Percentiles rank a stretch among this genome's conserved stretches.
phyloP scores from a whole-genome alignment of 2,329 filamentous ascomycete species.

The Sphaerulina populicola region DNA sequence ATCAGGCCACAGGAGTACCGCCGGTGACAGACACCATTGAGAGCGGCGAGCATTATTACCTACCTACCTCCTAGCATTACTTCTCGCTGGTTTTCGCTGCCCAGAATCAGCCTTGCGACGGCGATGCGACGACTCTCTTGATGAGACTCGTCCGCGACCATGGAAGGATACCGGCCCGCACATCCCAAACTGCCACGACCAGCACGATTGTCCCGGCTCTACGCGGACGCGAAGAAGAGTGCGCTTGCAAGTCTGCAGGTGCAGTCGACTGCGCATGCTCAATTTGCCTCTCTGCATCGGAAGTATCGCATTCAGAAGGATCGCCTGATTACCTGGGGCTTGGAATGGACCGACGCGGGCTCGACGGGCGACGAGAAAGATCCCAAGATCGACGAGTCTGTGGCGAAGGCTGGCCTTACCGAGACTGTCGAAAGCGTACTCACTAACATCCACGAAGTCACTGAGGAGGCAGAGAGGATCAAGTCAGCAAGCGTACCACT shows the following conservation, averaged over 20 bases:
- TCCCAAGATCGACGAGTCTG: conserved; percentile 64
- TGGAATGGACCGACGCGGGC: conserved; percentile 54
- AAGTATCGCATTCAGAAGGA: conserved; percentile 75
- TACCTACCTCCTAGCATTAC: too few relatives aligned
- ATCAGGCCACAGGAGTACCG: too few relatives aligned
- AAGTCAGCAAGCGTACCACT: conserved; percentile 41
- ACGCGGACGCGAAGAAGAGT: conserved; percentile 72
- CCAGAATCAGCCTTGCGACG: too few relatives aligned
- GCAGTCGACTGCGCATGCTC: conserved; percentile 51
- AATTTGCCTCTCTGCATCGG: conserved; percentile 62
- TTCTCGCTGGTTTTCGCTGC: too few relatives aligned
- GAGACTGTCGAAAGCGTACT: conserved; percentile 72
- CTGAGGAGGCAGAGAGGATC: conserved; percentile 66
- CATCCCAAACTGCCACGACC: conserved; percentile 19
- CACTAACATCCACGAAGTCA: conserved; percentile 69
- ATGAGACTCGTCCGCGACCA: not conserved
- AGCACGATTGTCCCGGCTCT: conserved; percentile 55
- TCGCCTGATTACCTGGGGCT: conserved; percentile 67
- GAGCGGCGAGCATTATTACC: too few relatives aligned
- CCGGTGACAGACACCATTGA: too few relatives aligned
- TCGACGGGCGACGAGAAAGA: conserved; percentile 51
- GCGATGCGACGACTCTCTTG: too few relatives aligned
- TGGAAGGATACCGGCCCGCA: conserved; percentile 5
- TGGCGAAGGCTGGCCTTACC: conserved; percentile 59
- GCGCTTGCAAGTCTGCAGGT: conserved; percentile 52